A percentile compares a stretch with the other conserved stretches of the same genome.
phyloP scores from a whole-genome alignment of 2,329 filamentous ascomycete genomes.

The Neonectria ditissima region DNA sequence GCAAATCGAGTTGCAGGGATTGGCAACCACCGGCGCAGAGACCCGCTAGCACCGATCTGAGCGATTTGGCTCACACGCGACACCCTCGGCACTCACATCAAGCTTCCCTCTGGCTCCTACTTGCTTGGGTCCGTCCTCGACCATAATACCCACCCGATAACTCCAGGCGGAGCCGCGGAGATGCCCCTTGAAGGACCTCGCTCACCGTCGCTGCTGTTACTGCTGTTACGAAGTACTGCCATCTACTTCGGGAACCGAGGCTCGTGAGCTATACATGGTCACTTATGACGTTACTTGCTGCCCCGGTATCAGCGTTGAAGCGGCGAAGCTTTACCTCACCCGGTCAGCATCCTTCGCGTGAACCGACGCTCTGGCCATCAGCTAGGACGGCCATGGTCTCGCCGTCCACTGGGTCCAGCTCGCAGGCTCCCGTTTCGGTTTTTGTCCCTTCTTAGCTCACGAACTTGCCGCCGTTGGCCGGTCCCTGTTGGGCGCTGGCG shows the following conservation, averaged over 20 bases:
- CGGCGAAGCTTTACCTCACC: constrained; percentile 34
- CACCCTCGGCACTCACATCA: constrained; percentile 40
- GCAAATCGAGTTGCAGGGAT: constrained; percentile 45
- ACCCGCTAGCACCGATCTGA: constrained; percentile 43
- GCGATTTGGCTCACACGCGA: constrained; percentile 46
- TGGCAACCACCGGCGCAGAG: constrained; percentile 35
- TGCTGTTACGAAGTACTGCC: neutral
- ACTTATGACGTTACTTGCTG: neutral
- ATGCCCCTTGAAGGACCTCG: constrained; percentile 13
- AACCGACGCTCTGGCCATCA: constrained; percentile 34
- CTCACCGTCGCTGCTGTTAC: constrained; percentile 8
- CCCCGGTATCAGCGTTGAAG: constrained; percentile 22
- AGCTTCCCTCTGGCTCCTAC: constrained; percentile 21
- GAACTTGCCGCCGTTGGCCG: constrained; percentile 45
- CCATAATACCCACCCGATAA: constrained; percentile 7
- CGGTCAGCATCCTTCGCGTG: constrained; percentile 32
- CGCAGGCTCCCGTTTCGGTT: constrained; percentile 32
- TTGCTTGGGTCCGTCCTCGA: constrained; percentile 10
- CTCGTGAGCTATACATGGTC: constrained; percentile 1
- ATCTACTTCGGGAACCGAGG: constrained; percentile 8
- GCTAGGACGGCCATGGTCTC: constrained; percentile 30
- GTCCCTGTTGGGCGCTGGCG: constrained; percentile 30
- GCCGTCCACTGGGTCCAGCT: constrained; percentile 19
- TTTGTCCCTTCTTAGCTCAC: constrained; percentile 32
- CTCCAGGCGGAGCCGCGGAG: constrained; percentile 21